Conservation (phyloP, 495 filamentous ascomycete genomes). For the Thozetella sp. region DNA sequence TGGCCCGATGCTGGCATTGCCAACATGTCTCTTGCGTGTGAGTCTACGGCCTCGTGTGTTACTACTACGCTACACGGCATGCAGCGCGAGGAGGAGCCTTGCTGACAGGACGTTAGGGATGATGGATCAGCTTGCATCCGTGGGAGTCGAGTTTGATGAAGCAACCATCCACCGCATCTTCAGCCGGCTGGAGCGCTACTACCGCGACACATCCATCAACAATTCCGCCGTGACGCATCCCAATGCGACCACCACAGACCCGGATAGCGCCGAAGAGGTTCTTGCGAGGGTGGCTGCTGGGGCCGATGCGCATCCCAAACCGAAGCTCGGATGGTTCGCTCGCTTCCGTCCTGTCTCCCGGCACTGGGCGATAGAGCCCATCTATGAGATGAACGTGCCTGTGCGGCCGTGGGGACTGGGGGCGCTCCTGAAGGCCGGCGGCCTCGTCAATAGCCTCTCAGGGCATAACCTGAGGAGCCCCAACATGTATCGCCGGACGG, state of each 20-base stretch:
- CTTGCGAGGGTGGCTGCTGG: neutral
- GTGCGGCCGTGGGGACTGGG: constrained; percentile 62
- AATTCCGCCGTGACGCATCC: constrained; percentile 11
- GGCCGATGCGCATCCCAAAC: neutral
- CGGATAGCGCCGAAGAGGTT: constrained; percentile 7
- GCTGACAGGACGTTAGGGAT: constrained; percentile 40
- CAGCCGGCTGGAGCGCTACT: constrained; percentile 46
- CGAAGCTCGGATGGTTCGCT: constrained; percentile 4
- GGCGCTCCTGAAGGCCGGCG: constrained; percentile 47
- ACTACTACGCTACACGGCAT: constrained; percentile 9
- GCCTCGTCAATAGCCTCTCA: constrained; percentile 50
- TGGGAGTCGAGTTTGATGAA: constrained; percentile 58
- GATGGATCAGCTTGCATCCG: constrained; percentile 66
- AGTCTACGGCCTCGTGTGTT: constrained; percentile 13
- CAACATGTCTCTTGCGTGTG: constrained; percentile 68
- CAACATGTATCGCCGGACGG: constrained; percentile 55
- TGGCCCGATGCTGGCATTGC: constrained; percentile 47
- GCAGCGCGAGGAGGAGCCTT: neutral
- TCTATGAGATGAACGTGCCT: constrained; percentile 48
- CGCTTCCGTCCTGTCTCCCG: constrained; percentile 13
- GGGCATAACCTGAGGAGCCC: constrained; percentile 57
- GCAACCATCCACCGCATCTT: constrained; percentile 54
- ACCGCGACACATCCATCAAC: constrained; percentile 23
- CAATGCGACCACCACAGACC: constrained; percentile 4
- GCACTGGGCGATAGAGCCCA: constrained; percentile 44